phyloP scores from a whole-genome alignment of 345 rosid species.

The Salix arbutifolia region DNA sequence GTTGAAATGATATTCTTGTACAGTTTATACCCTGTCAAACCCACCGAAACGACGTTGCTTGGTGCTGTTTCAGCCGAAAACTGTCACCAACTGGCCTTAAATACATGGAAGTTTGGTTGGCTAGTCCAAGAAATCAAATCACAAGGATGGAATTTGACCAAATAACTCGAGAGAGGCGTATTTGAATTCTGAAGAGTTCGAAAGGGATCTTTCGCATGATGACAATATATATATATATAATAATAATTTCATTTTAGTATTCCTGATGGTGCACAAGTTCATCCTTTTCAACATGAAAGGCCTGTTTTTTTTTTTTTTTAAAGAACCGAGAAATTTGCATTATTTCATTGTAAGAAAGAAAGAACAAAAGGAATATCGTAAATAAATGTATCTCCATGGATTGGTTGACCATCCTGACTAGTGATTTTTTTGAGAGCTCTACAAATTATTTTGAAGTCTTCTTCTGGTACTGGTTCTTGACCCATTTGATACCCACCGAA shows the following conservation, averaged over 20 bases:
- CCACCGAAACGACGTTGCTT: background rate
- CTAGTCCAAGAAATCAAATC: background rate
- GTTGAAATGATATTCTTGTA: background rate
- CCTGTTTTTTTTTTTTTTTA: background rate
- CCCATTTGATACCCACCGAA: constrained; percentile 22
- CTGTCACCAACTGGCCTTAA: background rate
- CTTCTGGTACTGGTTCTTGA: constrained; percentile 16
- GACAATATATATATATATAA: background rate
- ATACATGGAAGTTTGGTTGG: background rate
- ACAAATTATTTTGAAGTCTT: constrained; percentile 11
- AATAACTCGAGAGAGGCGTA: background rate
- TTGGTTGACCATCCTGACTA: background rate
- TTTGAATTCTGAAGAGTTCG: background rate
- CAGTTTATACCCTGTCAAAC: background rate
- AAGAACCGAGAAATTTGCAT: background rate
- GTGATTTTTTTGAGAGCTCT: background rate
- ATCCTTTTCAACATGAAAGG: background rate
- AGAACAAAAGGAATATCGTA: background rate
- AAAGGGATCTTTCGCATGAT: background rate
- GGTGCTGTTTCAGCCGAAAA: background rate
- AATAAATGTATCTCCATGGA: background rate
- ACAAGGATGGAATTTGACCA: background rate
- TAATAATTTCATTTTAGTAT: background rate
- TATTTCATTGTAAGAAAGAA: background rate
- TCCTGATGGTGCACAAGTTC: background rate